Conservation (phyloP, 2,329 filamentous ascomycete genomes). For the Cylindrodendrum hubeiense region DNA sequence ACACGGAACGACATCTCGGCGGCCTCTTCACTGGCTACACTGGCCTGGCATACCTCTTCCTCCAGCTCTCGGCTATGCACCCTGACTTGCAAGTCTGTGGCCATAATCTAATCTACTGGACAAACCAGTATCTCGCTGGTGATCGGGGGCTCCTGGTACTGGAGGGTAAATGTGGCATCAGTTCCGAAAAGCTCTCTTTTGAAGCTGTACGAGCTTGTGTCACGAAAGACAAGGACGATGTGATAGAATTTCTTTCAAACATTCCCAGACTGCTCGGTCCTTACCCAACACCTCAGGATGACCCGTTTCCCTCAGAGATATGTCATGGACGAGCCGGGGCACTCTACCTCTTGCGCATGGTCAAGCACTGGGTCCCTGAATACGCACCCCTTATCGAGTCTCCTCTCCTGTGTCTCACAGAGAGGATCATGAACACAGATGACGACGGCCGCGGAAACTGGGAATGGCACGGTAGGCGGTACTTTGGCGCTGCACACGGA, state of each 20-base stretch:
- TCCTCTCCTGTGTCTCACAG: slow-evolving; percentile 68
- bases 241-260: slow-evolving; percentile 55
- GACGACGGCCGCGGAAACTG: slow-evolving; percentile 60
- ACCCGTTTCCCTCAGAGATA: slow-evolving; percentile 68
- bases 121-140: slow-evolving; percentile 60
- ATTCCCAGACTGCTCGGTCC: slow-evolving; percentile 50
- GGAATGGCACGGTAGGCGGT: slow-evolving; percentile 73
- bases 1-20: slow-evolving; percentile 51
- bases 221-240: slow-evolving; percentile 52
- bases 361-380: slow-evolving; percentile 67
- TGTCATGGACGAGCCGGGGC: slow-evolving; percentile 76
- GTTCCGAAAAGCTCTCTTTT: slow-evolving; percentile 62
- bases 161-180: slow-evolving; percentile 61
- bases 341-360: slow-evolving; percentile 75
- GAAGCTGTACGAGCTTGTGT: slow-evolving; percentile 60
- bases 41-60: slow-evolving; percentile 68
- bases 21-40: slow-evolving; percentile 68
- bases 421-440: slow-evolving; percentile 67
- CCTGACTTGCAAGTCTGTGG: slow-evolving; percentile 58
- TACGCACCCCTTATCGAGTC: slow-evolving; percentile 62
- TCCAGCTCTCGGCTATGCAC: slow-evolving; percentile 58
- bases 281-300: slow-evolving; percentile 43
- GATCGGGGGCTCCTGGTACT: slow-evolving; percentile 49
- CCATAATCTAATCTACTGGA: slow-evolving; percentile 59
- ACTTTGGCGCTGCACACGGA: slow-evolving; percentile 77